phyloP scores from a whole-genome alignment of 2,329 filamentous ascomycete genomes.

The Ascochyta fabae region DNA sequence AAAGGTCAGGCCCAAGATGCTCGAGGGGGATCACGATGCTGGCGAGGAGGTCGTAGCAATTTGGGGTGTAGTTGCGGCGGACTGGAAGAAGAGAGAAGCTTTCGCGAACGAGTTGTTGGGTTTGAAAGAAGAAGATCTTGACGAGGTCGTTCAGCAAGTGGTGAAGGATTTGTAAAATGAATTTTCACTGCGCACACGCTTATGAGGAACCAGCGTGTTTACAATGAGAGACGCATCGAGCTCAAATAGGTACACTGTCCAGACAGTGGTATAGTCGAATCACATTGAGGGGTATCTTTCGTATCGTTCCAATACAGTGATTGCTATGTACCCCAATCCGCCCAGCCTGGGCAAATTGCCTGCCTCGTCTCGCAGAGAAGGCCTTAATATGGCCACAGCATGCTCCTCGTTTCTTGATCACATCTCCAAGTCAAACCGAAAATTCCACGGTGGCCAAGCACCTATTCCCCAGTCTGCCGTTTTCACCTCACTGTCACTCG shows the following conservation, averaged over 20 bases:
- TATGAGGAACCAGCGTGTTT: neutral
- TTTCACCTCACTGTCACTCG: neutral
- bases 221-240: neutral
- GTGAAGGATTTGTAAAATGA: slow-evolving; percentile 23
- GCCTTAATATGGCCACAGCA: neutral
- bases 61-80: slow-evolving; percentile 44
- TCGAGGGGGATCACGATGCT: slow-evolving; percentile 41
- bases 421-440: slow-evolving; percentile 1
- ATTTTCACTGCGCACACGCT: too few species aligned
- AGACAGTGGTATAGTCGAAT: too few species aligned
- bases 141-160: slow-evolving; percentile 37
- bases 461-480: neutral
- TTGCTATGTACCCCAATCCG: neutral
- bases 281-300: too few species aligned
- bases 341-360: neutral
- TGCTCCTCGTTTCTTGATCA: neutral
- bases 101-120: slow-evolving; percentile 45
- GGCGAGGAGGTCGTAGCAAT: slow-evolving; percentile 44
- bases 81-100: slow-evolving; percentile 39
- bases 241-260: neutral
- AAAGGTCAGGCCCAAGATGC: slow-evolving; percentile 39
- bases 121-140: slow-evolving; percentile 40
- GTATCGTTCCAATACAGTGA: neutral
- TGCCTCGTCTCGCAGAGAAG: neutral
- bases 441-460: slow-evolving; percentile 5